phyloP scores from a whole-genome alignment of 1,139 yeast species.

The Geotrichum histeridarum region DNA sequence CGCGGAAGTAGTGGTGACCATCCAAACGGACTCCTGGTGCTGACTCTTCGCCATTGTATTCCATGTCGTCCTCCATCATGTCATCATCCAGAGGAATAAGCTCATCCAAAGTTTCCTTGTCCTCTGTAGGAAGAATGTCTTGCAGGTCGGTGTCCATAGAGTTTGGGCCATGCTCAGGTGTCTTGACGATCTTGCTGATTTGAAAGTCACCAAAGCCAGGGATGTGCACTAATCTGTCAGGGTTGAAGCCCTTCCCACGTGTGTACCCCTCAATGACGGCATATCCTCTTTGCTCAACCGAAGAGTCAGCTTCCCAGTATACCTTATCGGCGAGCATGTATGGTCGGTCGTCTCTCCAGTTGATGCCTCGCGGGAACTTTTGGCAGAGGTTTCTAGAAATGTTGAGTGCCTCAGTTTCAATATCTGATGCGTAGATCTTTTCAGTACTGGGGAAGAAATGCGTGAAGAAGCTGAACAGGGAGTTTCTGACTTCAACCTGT shows the following conservation, averaged over 20 bases:
- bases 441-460: slow-evolving; percentile 91
- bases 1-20: slow-evolving; percentile 56
- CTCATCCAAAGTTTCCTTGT: slow-evolving; percentile 64
- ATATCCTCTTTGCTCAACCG: slow-evolving; percentile 37
- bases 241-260: slow-evolving; percentile 78
- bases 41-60: slow-evolving; percentile 44
- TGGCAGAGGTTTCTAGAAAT: slow-evolving; percentile 76
- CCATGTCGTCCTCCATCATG: slow-evolving; percentile 44
- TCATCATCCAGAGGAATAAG: slow-evolving; percentile 56
- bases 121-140: slow-evolving; percentile 43
- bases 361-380: slow-evolving; percentile 74
- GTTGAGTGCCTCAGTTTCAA: slow-evolving; percentile 60
- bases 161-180: slow-evolving; percentile 23
- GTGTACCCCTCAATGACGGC: slow-evolving; percentile 74
- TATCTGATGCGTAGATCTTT: slow-evolving; percentile 67
- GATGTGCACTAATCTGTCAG: slow-evolving; percentile 72
- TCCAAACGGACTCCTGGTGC: slow-evolving; percentile 63
- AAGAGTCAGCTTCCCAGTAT: slow-evolving; percentile 43
- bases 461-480: slow-evolving; percentile 72
- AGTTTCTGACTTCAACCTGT: slow-evolving; percentile 71
- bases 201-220: slow-evolving; percentile 91
- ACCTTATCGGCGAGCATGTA: slow-evolving; percentile 72
- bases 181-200: slow-evolving; percentile 49
- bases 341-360: slow-evolving; percentile 91
- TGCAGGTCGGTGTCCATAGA: slow-evolving; percentile 37